phyloP scores from a whole-genome alignment of 75 land plant species.

The Isoetes taiwanensis region DNA sequence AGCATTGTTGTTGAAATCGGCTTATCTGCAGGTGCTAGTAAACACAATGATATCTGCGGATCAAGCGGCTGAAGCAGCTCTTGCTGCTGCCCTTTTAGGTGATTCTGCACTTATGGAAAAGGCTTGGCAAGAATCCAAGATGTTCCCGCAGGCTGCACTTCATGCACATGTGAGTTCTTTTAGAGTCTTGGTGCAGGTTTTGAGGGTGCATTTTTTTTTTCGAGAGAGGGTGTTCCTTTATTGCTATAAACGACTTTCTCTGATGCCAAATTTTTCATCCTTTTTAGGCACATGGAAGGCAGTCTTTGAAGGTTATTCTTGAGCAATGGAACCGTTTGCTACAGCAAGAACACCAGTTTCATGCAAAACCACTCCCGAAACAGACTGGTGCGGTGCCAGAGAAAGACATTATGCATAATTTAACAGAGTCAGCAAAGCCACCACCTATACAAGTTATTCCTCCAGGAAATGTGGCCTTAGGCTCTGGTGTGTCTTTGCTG shows the following conservation, averaged over 20 bases:
- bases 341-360: slow-evolving; percentile 68
- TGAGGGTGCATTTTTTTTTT: not conserved
- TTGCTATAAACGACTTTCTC: too few species aligned
- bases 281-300: slow-evolving; percentile 87
- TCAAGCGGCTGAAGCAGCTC: slow-evolving; percentile 90
- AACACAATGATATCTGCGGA: slow-evolving; percentile 73
- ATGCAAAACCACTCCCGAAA: slow-evolving; percentile 13
- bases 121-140: slow-evolving; percentile 95
- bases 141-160: slow-evolving; percentile 91
- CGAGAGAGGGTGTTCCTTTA: not conserved
- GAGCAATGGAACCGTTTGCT: slow-evolving; percentile 75
- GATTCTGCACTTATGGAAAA: slow-evolving; percentile 91
- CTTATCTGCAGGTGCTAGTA: slow-evolving; percentile 49
- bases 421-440: slow-evolving; percentile 48
- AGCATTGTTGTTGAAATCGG: too few species aligned
- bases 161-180: slow-evolving; percentile 79
- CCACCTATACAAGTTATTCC: slow-evolving; percentile 87
- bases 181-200: not conserved
- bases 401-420: slow-evolving; percentile 33
- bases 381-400: slow-evolving; percentile 26
- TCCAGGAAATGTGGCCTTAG: slow-evolving; percentile 81
- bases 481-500: too few species aligned
- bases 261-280: not conserved
- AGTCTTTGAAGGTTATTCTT: slow-evolving; percentile 56
- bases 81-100: slow-evolving; percentile 88